These are phyloP conservation scores for Leptographium flavum DNA, from an alignment of 2,329 filamentous ascomycete species.

Conservation along the genomic window DNA sequence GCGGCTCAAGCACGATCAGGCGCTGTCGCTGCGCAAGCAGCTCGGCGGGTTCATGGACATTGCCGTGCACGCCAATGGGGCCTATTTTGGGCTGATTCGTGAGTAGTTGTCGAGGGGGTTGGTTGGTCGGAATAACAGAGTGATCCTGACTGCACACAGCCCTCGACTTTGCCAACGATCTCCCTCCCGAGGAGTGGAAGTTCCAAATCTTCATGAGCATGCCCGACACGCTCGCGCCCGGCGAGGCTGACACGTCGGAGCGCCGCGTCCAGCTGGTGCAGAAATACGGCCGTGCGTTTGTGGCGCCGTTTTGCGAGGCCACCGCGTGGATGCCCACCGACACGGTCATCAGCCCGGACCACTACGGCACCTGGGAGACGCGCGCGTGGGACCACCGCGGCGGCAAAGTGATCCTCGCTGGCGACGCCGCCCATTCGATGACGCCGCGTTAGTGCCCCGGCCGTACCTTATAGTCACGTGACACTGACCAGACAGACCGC, in stretches of 20 bases:
- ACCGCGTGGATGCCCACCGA: constrained; percentile 1
- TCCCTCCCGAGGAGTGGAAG: constrained; percentile 1
- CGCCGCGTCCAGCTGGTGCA: constrained; percentile 1
- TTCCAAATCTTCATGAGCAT: constrained; percentile 5
- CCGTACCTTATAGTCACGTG: too few species aligned
- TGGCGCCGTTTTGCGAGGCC: constrained; percentile 1
- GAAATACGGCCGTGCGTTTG: background rate
- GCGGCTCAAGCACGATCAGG: constrained; percentile 1
- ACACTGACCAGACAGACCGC: background rate
- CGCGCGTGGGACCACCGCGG: constrained; percentile 1
- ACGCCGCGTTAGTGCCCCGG: background rate
- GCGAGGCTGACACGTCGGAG: background rate
- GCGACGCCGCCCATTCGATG: constrained; percentile 2
- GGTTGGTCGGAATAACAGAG: background rate
- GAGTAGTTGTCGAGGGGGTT: background rate
- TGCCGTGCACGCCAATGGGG: constrained; percentile 1
- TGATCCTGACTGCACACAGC: background rate
- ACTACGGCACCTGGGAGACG: constrained; percentile 2
- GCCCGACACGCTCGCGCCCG: background rate
- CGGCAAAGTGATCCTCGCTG: constrained; percentile 2
- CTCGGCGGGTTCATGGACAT: constrained; percentile 5
- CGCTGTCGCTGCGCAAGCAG: background rate
- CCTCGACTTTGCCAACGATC: constrained; percentile 1
- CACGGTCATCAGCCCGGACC: constrained; percentile 1
- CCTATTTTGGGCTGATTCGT: constrained; percentile 3